A percentile compares a stretch with the other conserved stretches of the same genome.
Evolutionary conservation across 768 basidiomycete genomes (phyloP).

Genomic region (Boletus rubescentipes): DNA sequence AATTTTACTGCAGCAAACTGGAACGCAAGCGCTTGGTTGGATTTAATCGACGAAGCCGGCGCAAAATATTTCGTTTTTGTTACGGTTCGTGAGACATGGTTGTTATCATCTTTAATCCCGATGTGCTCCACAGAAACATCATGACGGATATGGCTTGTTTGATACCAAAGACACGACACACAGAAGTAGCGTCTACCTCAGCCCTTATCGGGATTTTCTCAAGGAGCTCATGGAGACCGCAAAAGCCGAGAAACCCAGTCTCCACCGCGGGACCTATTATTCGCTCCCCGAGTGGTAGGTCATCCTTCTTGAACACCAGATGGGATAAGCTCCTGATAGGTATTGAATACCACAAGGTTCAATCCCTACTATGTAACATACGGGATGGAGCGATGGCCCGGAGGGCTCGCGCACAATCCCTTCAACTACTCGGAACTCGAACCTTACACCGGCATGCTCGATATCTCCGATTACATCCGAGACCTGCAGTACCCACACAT

Average conservation of each 20-base stretch:
- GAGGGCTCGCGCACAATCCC: constrained; percentile 51
- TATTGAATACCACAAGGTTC: constrained; percentile 37
- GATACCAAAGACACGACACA: constrained; percentile 55
- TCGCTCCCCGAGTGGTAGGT: constrained; percentile 54
- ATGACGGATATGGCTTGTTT: constrained; percentile 59
- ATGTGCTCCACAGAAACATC: constrained; percentile 47
- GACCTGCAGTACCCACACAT: constrained; percentile 55
- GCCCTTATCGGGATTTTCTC: constrained; percentile 52
- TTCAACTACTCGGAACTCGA: constrained; percentile 48
- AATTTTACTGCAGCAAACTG: constrained; percentile 53
- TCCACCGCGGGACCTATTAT: constrained; percentile 58
- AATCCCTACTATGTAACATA: constrained; percentile 53
- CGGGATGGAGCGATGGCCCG: constrained; percentile 52
- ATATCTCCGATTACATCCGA: constrained; percentile 51
- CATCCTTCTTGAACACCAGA: neutral
- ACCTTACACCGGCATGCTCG: constrained; percentile 50
- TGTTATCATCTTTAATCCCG: neutral
- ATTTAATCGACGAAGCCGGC: constrained; percentile 53
- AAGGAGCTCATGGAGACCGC: constrained; percentile 50
- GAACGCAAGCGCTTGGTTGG: constrained; percentile 54
- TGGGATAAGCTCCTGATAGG: neutral
- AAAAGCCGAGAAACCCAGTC: constrained; percentile 45
- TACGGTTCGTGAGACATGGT: constrained; percentile 34
- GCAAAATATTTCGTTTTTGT: constrained; percentile 63
- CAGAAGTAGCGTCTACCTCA: constrained; percentile 47